Evolutionary conservation across 2,329 filamentous ascomycete species (phyloP), one percentile per base, ranked within the genome.

Genomic region (Ophiostoma sp.): DNA sequence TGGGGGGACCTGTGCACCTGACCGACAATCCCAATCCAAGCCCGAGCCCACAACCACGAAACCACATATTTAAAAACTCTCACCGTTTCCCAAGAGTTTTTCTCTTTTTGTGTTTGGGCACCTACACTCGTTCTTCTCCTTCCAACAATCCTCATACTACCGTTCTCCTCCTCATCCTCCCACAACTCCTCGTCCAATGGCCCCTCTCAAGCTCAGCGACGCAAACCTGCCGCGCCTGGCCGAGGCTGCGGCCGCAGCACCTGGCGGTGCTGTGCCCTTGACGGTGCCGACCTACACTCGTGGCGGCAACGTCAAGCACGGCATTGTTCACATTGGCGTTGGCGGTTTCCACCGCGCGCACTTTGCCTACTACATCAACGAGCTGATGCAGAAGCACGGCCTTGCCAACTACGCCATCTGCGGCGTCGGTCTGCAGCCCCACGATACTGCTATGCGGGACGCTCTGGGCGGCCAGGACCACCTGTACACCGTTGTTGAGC

Each of bases 311-410:
- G 81, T 87, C 75, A 87, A 86, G 81, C 84, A 87, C 78, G 86
- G 86, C 50, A 87, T 87, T 70, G 86, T 87, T 63, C 86, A 87
- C 79, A 80, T 87, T 72, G 86, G 86, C 69, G 85, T 87, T 15
- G 86, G 86, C 75, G 86, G 86, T 78, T 87, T 87, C 81, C 86
- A 87, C 82, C 81, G 86, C 76, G 85, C 86, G 28, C 86, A 87
- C 73, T 77, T 87, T 79, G 86, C 86, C 25, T 84, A 87, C 76
- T 87, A 87, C 77, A 77, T 87, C 72, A 81, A 87, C 79, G 78
- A 82, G 64, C 78, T 87, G 79, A 83, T 87, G 77, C 79, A 84
- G 78, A 81, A 86, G 73, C 82, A 85, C 73, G 81, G 80, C 15
- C 77, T 83, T 31, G 81, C 76, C 64, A 81, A 87, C 76, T 87